A percentile compares a stretch with the other conserved stretches of the same genome.
phyloP scores from a whole-genome alignment of 2,329 filamentous ascomycete genomes.

The Elsinoe perseae region DNA sequence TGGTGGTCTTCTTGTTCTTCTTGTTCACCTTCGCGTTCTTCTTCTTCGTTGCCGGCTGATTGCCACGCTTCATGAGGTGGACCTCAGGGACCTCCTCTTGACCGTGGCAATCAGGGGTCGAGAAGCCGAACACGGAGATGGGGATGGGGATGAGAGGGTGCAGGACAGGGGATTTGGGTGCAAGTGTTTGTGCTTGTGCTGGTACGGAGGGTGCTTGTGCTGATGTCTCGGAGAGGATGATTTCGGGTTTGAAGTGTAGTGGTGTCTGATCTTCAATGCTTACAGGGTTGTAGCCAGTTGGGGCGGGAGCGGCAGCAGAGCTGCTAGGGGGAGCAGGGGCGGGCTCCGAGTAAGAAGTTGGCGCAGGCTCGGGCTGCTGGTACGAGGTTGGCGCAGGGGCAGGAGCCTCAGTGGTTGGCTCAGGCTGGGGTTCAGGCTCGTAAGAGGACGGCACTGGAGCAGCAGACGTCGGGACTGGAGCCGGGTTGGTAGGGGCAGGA shows the following conservation, averaged over 20 bases:
- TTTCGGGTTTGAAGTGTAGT: slow-evolving; percentile 7
- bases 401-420: slow-evolving; percentile 15
- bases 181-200: slow-evolving; percentile 7
- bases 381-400: slow-evolving; percentile 20
- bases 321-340: slow-evolving; percentile 5
- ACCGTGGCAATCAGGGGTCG: neutral
- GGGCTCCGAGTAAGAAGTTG: slow-evolving; percentile 17
- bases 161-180: slow-evolving; percentile 19
- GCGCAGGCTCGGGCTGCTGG: slow-evolving; percentile 15
- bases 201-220: neutral
- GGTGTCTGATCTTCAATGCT: slow-evolving; percentile 5
- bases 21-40: slow-evolving; percentile 2
- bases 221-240: neutral
- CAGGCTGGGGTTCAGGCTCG: slow-evolving; percentile 9
- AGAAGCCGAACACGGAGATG: slow-evolving; percentile 33
- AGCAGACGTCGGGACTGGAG: neutral
- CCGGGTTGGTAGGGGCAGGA: slow-evolving; percentile 4
- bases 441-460: slow-evolving; percentile 4
- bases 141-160: slow-evolving; percentile 46
- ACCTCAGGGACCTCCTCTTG: neutral
- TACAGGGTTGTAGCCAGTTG: slow-evolving; percentile 7
- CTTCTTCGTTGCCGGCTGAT: slow-evolving; percentile 11
- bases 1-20: slow-evolving; percentile 11
- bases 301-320: neutral
- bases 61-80: slow-evolving; percentile 14